phyloP scores from a whole-genome alignment of 78 protist genomes.

The Pigoraptor vietnamica region DNA sequence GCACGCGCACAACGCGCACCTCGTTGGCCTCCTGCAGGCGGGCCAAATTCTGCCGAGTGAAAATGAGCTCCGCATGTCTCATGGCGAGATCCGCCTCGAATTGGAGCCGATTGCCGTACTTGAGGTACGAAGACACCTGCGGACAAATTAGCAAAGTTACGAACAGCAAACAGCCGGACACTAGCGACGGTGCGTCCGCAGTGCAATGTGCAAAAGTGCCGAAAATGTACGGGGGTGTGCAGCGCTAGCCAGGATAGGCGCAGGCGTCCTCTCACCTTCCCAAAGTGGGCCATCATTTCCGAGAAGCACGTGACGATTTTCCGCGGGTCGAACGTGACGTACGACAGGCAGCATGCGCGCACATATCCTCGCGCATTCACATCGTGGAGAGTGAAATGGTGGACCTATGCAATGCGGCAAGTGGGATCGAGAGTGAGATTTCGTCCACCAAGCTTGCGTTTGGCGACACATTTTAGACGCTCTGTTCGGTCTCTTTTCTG shows the following conservation, averaged over 20 bases:
- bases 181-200: no score
- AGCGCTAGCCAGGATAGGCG: no score
- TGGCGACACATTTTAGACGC: no score
- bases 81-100: not conserved
- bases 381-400: slow-evolving; percentile 55
- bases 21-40: no score
- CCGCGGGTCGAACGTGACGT: slow-evolving; percentile 37
- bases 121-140: not conserved
- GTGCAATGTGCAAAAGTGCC: no score
- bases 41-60: not conserved
- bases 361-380: slow-evolving; percentile 62
- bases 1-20: no score
- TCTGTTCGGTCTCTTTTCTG: no score
- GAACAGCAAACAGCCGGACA: not conserved
- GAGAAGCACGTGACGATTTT: slow-evolving; percentile 44
- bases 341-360: slow-evolving; percentile 41
- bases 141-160: not conserved
- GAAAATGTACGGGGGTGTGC: no score
- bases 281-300: slow-evolving; percentile 18
- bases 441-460: no score
- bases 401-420: no score
- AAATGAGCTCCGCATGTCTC: not conserved
- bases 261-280: slow-evolving; percentile 24
- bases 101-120: not conserved
- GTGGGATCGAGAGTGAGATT: no score